Evolutionary conservation across 352 stramenopile species (phyloP), one percentile per base, ranked within the genome.

Genomic region (Elongisporangium anandrum): DNA sequence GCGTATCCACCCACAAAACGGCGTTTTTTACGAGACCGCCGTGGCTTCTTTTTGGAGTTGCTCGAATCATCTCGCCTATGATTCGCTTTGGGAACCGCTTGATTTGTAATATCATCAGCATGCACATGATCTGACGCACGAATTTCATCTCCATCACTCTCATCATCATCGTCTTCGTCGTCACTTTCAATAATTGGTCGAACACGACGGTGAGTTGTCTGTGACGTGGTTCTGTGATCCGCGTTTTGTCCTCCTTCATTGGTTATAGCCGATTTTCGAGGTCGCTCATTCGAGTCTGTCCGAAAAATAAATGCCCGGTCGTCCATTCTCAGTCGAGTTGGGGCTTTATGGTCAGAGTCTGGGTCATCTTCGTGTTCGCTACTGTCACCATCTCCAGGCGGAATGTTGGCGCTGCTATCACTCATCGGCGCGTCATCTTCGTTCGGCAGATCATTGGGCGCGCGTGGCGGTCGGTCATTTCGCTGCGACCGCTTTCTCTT

Each of bases 1-100:
- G 75, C 61, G 53, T 96, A 96, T 19, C 87, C 87, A 12, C 87
- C 87, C 55, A 94, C 72, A 34, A 85, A 96, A 0, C 67, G 70
- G 5, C 53, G 70, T 16, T 70, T 72, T 16, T 66, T 85, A 12
- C 56, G 38, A 41, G 61, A 56, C 8, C 55, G 55, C 23, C 21
- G 23, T 50, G 26, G 59, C 17, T 70, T 64, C 23, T 61, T 63
- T 54, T 15, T 50, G 12, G 22, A 56, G 17, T 51, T 57, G 22
- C 21, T 50, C 41, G 57, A 54, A 13, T 63, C 38, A 19, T 56
- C 41, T 45, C 2, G 34, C 2, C 34, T 45, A 45, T 12, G 34
- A 21, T 22, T 7, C 12, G 15, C 0, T 15, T 48, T 66, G 15
- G 17, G 21, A 22, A 45, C n/a, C n/a, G 20, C 21, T 19, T 24